Base-by-base conservation (phyloP, 768 basidiomycete species). In the Pisolithus tinctorius region DNA sequence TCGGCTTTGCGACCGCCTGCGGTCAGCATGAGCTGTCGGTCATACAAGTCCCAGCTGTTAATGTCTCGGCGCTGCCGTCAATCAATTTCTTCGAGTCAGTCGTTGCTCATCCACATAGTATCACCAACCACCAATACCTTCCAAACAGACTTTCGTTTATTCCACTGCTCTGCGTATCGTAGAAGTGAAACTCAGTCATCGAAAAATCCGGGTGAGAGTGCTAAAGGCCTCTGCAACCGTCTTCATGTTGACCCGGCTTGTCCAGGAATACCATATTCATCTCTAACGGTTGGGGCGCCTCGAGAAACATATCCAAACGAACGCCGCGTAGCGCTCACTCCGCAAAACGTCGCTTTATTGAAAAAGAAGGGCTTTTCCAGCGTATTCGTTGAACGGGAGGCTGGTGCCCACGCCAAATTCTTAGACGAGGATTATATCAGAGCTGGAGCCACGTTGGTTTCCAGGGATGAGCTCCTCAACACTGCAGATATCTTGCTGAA, bases 361-460 rank as follows among this genome's bases (percentile, higher is more conserved):
- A 76, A 80, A 52, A 93, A 93, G 76, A 93, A 93, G 59, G 91
- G 91, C 6, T 91, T 93, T 61, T 59, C 69, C 6, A 75, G 75
- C 49, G 80, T 93, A 45, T 73, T 93, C 34, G 77, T 93, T 23
- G 88, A 91, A 63, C 76, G 74, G 39, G 74, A 79, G 54, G 86
- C 88, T 17, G 91, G 91, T 42, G 64, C 67, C 36, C 74, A 80
- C 47, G 83, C 91, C 5, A 84, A 90, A 63, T 93, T 93, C 67
- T 69, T 83, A 55, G 87, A 93, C 60, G 85, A 83, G 62, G 84
- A 87, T 42, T 93, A 91, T 60, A 71, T 70, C 53, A 79, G 81
- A 36, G 91, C 88, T 26, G 91, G 91, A 6, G 91, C 89, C 36
- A 83, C 80, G 6, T 66, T 93, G 53, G 85, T 83, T n/a, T 80